Conservation (phyloP, 306 rosid genomes). For the Rubus idaeus region DNA sequence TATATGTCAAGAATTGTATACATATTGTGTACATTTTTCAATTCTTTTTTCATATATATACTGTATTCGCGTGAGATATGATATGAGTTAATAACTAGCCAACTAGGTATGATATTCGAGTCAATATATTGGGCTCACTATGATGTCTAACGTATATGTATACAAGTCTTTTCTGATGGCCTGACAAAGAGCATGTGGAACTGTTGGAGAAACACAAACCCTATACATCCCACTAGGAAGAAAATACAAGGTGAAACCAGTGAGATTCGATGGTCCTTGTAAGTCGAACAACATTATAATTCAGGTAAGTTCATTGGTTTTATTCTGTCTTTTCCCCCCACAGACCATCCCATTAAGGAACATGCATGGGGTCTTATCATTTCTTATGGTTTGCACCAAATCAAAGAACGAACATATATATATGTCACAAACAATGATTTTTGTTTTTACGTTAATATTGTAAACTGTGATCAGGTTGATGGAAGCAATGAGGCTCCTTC, state of each 20-base stretch:
- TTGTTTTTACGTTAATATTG: neutral
- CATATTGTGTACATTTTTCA: neutral
- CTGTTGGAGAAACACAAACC: constrained; percentile 10
- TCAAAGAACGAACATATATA: neutral
- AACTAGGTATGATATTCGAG: too few species aligned
- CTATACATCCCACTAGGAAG: constrained; percentile 25
- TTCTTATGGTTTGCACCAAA: neutral
- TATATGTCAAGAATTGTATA: neutral
- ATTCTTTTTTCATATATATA: too few species aligned
- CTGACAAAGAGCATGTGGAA: constrained; percentile 38
- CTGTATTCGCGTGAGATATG: too few species aligned
- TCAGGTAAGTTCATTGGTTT: constrained; percentile 16
- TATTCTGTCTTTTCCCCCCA: neutral
- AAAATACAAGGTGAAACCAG: constrained; percentile 13
- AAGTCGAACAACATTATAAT: constrained; percentile 15
- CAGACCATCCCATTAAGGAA: too few species aligned
- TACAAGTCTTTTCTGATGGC: constrained; percentile 40
- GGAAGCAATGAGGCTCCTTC: constrained; percentile 17
- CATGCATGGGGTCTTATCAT: too few species aligned
- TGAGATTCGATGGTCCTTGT: constrained; percentile 35
- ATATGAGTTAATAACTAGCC: too few species aligned
- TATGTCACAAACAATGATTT: neutral
- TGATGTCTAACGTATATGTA: neutral
- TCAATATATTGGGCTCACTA: too few species aligned
- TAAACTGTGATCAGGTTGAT: constrained; percentile 1